Evolutionary conservation across 768 basidiomycete species (phyloP).

Genomic region (Lyophyllum semitale): DNA sequence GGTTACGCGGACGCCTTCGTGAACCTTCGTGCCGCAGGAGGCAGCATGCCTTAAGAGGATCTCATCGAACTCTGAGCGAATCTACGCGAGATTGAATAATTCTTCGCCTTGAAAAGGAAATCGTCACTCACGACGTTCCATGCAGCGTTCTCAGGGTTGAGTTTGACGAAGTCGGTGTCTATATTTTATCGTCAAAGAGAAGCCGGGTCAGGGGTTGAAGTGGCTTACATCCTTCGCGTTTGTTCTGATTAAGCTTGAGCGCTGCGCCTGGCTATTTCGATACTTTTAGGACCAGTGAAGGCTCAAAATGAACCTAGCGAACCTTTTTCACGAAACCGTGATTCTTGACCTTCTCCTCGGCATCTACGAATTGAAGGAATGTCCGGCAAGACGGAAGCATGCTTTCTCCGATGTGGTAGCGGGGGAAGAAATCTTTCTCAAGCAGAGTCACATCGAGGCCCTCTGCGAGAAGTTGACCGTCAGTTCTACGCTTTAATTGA

Average conservation of each 20-base stretch:
- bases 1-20: constrained; percentile 46
- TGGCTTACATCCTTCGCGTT: constrained; percentile 58
- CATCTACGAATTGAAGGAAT: constrained; percentile 35
- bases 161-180: constrained; percentile 62
- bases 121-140: constrained; percentile 69
- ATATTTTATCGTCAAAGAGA: constrained; percentile 12
- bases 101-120: no score
- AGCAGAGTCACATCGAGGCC: constrained; percentile 53
- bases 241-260: constrained; percentile 57
- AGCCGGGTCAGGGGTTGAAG: background rate
- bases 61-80: constrained; percentile 60
- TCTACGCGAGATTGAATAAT: no score
- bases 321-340: constrained; percentile 34
- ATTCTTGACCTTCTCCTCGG: constrained; percentile 26
- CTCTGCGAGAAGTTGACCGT: constrained; percentile 2
- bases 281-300: background rate
- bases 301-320: background rate
- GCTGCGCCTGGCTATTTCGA: constrained; percentile 54
- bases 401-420: constrained; percentile 44
- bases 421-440: constrained; percentile 46
- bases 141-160: constrained; percentile 47
- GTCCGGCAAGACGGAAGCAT: constrained; percentile 32
- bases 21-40: constrained; percentile 47
- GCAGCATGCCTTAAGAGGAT: constrained; percentile 58
- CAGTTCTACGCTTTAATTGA: background rate